Evolutionary conservation across 2,329 filamentous ascomycete species (phyloP).

Genomic region (Arthroderma sp.): DNA sequence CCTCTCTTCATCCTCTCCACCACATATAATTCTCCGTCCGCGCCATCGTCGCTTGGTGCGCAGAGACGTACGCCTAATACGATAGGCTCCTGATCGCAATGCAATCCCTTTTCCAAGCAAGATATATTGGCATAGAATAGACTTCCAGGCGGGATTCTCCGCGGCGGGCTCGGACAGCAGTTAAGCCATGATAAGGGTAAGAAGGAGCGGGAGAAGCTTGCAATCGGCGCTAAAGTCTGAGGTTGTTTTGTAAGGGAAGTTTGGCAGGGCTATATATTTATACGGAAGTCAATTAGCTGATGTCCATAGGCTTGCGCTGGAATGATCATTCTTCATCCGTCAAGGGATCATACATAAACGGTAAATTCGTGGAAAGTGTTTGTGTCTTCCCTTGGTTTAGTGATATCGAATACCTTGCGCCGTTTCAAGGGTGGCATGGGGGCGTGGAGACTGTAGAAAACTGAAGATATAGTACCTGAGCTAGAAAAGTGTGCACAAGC

Average conservation of each 20-base stretch:
- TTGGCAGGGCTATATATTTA: conserved; percentile 23
- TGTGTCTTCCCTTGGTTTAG: conserved; percentile 3
- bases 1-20: conserved; percentile 28
- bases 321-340: no score
- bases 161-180: conserved; percentile 13
- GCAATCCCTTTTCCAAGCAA: conserved; percentile 21
- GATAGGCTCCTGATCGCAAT: conserved; percentile 13
- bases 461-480: no score
- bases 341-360: conserved; percentile 20
- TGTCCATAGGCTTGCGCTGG: not conserved
- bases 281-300: not conserved
- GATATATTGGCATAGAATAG: conserved; percentile 28
- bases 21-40: conserved; percentile 19
- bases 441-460: no score
- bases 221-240: conserved; percentile 24
- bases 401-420: conserved; percentile 19
- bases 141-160: conserved; percentile 20
- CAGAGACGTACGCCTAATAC: conserved; percentile 23
- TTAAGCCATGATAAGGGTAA: conserved; percentile 31
- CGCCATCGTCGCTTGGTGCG: not conserved
- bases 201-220: conserved; percentile 22
- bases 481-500: no score
- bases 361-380: conserved; percentile 12
- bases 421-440: conserved; percentile 22
- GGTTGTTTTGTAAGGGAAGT: conserved; percentile 23